Evolutionary conservation across 2,329 filamentous ascomycete species (phyloP).

Genomic region (Aspergillus costaricaensis): DNA sequence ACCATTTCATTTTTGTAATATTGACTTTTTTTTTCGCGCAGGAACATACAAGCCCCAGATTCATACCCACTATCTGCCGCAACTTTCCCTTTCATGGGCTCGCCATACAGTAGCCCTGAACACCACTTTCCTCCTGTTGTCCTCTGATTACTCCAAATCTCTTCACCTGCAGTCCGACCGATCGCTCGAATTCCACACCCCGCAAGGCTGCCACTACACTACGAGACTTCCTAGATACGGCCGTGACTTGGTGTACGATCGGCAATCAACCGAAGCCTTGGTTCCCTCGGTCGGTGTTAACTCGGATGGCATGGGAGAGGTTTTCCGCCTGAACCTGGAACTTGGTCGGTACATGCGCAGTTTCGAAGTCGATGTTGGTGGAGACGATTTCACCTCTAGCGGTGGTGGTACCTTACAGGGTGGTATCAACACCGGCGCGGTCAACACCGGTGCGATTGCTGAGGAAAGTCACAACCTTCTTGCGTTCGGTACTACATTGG

Average conservation of each 20-base stretch:
- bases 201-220: conserved; percentile 81
- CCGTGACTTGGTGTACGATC: conserved; percentile 83
- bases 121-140: conserved; percentile 84
- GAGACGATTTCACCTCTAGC: conserved; percentile 68
- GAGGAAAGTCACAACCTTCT: conserved; percentile 86
- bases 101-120: conserved; percentile 92
- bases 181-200: conserved; percentile 89
- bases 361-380: conserved; percentile 86
- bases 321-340: conserved; percentile 90
- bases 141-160: conserved; percentile 89
- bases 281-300: conserved; percentile 87
- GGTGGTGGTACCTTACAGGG: conserved; percentile 80
- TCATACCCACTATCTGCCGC: conserved; percentile 91
- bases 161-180: conserved; percentile 91
- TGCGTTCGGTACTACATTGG: conserved; percentile 89
- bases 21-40: conserved; percentile 26
- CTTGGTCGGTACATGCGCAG: conserved; percentile 91
- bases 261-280: conserved; percentile 77
- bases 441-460: conserved; percentile 84
- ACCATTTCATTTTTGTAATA: not conserved
- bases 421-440: conserved; percentile 78
- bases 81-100: conserved; percentile 89
- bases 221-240: conserved; percentile 92
- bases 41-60: conserved; percentile 78
- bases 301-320: conserved; percentile 81